Evolutionary conservation across 2,329 filamentous ascomycete species (phyloP), one percentile per base, ranked within the genome.

Genomic region (Trichophyton verrucosum): DNA sequence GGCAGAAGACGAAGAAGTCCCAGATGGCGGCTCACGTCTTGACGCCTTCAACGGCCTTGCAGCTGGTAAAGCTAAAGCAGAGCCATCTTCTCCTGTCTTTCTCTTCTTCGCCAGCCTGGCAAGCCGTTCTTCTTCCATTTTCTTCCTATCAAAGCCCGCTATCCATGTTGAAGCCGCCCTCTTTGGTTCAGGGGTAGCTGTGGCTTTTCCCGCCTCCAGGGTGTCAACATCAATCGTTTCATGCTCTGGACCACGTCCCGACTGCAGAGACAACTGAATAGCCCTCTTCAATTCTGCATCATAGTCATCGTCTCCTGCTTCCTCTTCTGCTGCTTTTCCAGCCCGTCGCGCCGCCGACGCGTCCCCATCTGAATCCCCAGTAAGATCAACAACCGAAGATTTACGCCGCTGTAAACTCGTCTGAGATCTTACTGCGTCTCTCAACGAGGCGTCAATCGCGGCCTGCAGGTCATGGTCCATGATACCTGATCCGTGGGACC

Each of bases 101-200:
- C 83, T 81, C 71, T 91, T 88, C 49, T 80, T 76, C 40, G 78
- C 79, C 44, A 85, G 72, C 66, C 91, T 82, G 22, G 83, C 85
- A 13, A 95, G 80, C 46, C 92, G 84, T 70, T 95, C 90, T 67
- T 85, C 79, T 72, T 96, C 92, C 89, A 96, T 94, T 59, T 84
- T 82, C 72, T 86, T 89, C 40, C 91, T 82, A 74, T 96, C 82
- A 1, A 95, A 73, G 2, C 81, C 80, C 3, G 81, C 68, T 0
- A 83, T 66, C 0, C 78, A 13, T 9, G 24, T 7, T 7, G 15
- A n/a, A 17, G 57, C 13, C 40, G n/a, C 53, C 57, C 3, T 15
- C 3, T 49, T 47, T 20, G 44, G 11, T 27, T 27, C 22, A 13
- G 20, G 9, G 20, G 22, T 49, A 15, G 9, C n/a, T 5, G n/a